A percentile compares a stretch with the other conserved stretches of the same genome.
Evolutionary conservation across 495 filamentous ascomycete species (phyloP).

Genomic region (Letharia lupina): DNA sequence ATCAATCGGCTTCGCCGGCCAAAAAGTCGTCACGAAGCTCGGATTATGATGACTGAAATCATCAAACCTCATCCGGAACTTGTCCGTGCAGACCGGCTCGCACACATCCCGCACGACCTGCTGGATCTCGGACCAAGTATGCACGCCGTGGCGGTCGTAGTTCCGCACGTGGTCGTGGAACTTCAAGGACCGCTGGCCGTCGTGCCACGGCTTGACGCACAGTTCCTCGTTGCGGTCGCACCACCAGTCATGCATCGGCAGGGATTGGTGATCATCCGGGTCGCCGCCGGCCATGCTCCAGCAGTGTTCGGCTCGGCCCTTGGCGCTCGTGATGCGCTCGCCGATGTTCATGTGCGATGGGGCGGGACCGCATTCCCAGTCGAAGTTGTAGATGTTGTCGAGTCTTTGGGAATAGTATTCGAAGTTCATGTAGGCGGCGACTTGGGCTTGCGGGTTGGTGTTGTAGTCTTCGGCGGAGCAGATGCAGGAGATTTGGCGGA

Average conservation of each 20-base stretch:
- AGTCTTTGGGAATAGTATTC: not conserved
- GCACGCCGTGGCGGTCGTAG: not conserved
- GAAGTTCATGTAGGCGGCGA: conserved; percentile 4
- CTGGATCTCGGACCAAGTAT: not conserved
- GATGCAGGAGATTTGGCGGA: not conserved
- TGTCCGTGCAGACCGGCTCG: not conserved
- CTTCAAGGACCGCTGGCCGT: not conserved
- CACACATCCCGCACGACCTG: not conserved
- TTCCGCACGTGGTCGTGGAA: not conserved
- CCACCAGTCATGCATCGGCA: not conserved
- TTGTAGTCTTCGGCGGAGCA: not conserved
- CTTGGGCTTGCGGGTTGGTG: not conserved
- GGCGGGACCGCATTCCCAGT: not conserved
- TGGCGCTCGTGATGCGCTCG: not conserved
- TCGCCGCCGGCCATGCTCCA: not conserved
- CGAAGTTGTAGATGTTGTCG: not conserved
- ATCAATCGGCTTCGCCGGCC: conserved; percentile 6
- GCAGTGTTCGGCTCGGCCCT: not conserved
- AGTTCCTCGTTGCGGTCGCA: not conserved
- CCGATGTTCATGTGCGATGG: not conserved
- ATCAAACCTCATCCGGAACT: not conserved
- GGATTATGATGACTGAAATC: not conserved
- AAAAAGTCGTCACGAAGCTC: not conserved
- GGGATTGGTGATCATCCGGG: not conserved
- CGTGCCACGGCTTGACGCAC: not conserved